Base-by-base conservation (phyloP, 2,329 filamentous ascomycete genomes). In the Microsporum canis region DNA sequence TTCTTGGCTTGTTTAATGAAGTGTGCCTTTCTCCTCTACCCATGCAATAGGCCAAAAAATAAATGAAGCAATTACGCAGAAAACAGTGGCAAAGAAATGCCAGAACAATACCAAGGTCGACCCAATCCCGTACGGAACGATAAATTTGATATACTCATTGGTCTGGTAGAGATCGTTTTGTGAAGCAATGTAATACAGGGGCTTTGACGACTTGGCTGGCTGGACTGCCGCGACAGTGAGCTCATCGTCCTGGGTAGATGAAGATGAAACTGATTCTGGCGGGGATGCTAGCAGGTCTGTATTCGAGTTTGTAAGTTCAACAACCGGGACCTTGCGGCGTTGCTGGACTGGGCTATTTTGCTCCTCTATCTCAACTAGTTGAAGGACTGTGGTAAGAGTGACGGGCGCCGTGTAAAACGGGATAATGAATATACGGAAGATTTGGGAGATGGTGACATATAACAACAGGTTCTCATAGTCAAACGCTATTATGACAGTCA, bases 161-260 rank as follows among this genome's bases (percentile, higher is more conserved):
- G 84, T 79, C 68, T 92, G 88, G 69, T 95, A 95, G 5, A 91
- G 75, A 70, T 96, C 90, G 65, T 95, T 85, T 71, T 96, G 91
- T 17, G 79, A 81, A 5, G 78, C 73, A 64, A 95, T 91, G 70
- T 86, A 88, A 75, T 91, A 94, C 62, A 79, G 80, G 27, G 60
- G 47, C 12, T 68, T 73, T 29, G 23, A 27, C 29, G 51, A 56
- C 17, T 5, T 39, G 39, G 23, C 8, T 2, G 39, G 57, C 17
- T 33, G 7, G 14, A 33, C 39, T 43, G 39, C 17, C 5, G 39
- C 17, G 39, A 14, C 27, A 29, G 41, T 5, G 17, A 33, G 29
- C 12, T 31, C 31, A 8, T 33, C 49, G 8, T n/a, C 49, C 14
- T n/a, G 4, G 5, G 10, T 14, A n/a, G 27, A 31, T 33, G 49